Evolutionary conservation across 176 grass and related monocot species (phyloP), one percentile per base, ranked within the genome.

Genomic region (Hyparrhenia diplandra): DNA sequence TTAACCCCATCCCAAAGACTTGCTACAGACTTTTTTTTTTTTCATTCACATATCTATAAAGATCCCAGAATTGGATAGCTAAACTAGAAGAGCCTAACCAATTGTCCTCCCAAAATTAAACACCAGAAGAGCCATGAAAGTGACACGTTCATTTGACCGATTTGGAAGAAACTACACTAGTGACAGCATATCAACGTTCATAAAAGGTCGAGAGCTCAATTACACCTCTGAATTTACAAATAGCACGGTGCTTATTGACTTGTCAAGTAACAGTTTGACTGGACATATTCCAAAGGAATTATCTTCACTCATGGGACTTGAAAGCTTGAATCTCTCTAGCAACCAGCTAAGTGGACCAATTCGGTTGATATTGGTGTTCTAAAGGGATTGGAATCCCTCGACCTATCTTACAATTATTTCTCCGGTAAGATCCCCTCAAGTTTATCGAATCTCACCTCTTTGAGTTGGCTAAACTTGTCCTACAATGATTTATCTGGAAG

Each of bases 401-500:
- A 83, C 10, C 60, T 83, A 10, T 83, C 71, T 41, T 14, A 46
- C 71, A 55, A 83, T 20, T 1, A 64, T 64, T 21, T 83, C 3
- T 7, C 14, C 1, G 81, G 71, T 8, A 10, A 31, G 45, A 83
- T 83, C 28, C 80, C 70, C 9, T 29, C 70, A 10, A 24, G 64
- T 40, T 45, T 69, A 41, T 59, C 6, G 12, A 46, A 46, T 46
- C 43, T 46, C 43, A 46, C 8, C 43, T 46, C 14, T 14, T 76
- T 60, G 54, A 85, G 81, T 6, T 74, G 31, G 5, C 43, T 83
- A 13, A 83, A 83, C 54, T 47, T 89, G 35, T 71, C 82, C 17
- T 57, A 82, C 20, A 93, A 90, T 45, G 43, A 74, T 28, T 49
- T 93, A 3, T 62, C 64, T 20, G 90, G 87, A 60, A 35, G 4